These are phyloP conservation scores for Friedmanniomyces simplex DNA, from an alignment of 495 filamentous ascomycete species.

Conservation along the genomic window DNA sequence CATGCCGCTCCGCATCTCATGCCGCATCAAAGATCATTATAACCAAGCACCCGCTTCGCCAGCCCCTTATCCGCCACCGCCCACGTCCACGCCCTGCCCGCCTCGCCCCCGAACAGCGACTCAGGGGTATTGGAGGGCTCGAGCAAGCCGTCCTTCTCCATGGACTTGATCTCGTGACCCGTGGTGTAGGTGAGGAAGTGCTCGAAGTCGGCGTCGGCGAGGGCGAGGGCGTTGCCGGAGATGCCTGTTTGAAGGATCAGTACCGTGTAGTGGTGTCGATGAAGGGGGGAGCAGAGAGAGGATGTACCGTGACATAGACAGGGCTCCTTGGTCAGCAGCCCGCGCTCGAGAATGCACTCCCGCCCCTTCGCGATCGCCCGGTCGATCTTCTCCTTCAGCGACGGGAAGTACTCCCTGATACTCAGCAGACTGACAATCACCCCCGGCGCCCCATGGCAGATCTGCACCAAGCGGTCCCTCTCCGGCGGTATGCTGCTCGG, in stretches of 20 bases:
- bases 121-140: conserved; percentile 33
- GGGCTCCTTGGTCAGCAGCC: conserved; percentile 51
- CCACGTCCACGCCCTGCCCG: conserved; percentile 40
- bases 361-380: conserved; percentile 36
- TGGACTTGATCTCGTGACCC: conserved; percentile 39
- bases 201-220: conserved; percentile 35
- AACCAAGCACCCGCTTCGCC: conserved; percentile 35
- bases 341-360: conserved; percentile 40
- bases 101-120: conserved; percentile 37
- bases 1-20: conserved; percentile 1
- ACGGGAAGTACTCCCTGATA: conserved; percentile 41
- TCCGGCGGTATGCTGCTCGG: conserved; percentile 34
- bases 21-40: conserved; percentile 35
- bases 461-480: conserved; percentile 46
- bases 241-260: conserved; percentile 29
- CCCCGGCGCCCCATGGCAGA: conserved; percentile 58
- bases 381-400: conserved; percentile 38
- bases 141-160: conserved; percentile 36
- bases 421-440: conserved; percentile 44
- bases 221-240: conserved; percentile 48
- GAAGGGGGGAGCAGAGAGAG: not conserved
- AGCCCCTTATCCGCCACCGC: conserved; percentile 34
- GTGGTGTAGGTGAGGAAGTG: conserved; percentile 45
- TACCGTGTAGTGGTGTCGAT: not conserved
- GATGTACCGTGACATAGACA: conserved; percentile 47